These are phyloP conservation scores for Lentinula lateritia DNA, from an alignment of 768 basidiomycete genomes.

Conservation along the genomic window DNA sequence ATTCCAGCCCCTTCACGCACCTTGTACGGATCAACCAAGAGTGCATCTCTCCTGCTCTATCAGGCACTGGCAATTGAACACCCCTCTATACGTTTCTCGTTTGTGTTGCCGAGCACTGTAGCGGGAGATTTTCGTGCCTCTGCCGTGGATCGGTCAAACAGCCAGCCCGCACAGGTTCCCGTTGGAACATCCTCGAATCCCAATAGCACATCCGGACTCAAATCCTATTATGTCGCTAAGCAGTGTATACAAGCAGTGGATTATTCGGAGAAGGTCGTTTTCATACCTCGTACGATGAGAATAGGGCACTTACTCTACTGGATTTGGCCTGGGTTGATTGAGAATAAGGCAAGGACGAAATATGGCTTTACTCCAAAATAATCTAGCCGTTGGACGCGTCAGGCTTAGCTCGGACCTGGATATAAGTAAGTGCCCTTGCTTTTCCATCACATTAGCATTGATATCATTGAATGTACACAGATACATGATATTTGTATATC, in stretches of 20 bases:
- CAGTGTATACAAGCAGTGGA: constrained; percentile 61
- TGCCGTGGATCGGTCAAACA: constrained; percentile 56
- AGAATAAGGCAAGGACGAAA: constrained; percentile 54
- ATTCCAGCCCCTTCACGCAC: constrained; percentile 84
- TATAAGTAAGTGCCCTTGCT: no score
- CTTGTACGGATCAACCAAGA: constrained; percentile 80
- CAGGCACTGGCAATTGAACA: constrained; percentile 80
- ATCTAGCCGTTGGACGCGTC: neutral
- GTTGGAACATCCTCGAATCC: constrained; percentile 40
- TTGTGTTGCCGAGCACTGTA: constrained; percentile 63
- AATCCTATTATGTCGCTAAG: constrained; percentile 51
- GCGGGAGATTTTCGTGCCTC: constrained; percentile 76
- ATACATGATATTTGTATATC: neutral
- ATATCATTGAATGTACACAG: neutral
- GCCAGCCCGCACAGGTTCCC: neutral
- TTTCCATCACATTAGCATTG: no score
- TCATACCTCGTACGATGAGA: constrained; percentile 47
- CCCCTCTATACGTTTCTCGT: constrained; percentile 57
- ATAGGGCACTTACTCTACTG: constrained; percentile 57
- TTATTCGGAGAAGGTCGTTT: constrained; percentile 46
- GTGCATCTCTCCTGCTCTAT: constrained; percentile 71
- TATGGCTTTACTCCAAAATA: constrained; percentile 43
- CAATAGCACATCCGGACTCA: constrained; percentile 48
- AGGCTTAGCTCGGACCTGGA: no score
- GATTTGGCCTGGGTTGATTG: constrained; percentile 54